Evolutionary conservation across 2,329 filamentous ascomycete genomes (phyloP), one percentile per base, ranked within the genome.

Genomic region (Epichloe gansuensis): DNA sequence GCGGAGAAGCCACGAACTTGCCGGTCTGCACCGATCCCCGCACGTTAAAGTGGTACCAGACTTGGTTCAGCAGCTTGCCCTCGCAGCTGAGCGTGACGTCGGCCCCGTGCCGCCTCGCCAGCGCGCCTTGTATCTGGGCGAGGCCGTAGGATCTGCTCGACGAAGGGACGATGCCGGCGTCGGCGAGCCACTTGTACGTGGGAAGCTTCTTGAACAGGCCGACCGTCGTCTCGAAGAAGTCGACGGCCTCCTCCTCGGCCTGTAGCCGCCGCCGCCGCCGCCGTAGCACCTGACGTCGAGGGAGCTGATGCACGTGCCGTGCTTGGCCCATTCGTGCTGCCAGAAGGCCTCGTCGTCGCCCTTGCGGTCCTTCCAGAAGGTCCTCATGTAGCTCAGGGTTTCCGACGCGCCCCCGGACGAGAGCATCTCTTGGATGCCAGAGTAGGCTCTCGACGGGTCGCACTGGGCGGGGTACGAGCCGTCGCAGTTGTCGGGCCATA

Each of bases 251-350:
- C 57, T 85, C 73, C 76, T 77, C 0, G 75, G 66, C 51, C 72
- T 66, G 63, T 86, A 84, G 17, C 17, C 17, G 59, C 70, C 63
- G 4, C 68, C 66, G 17, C 17, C 17, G 59, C 70, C 63, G 4
- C 68, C 66, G 68, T 87, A 89, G 71, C 85, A 89, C 17, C 68
- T 65, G 0, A 84, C 77, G 46, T 82, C 73, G 9, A 89, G 73
- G 0, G 85, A 89, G 59, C 73, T 80, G 57, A 88, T 78, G 67
- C 85, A 88, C 15, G 73, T 75, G 54, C 85, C 85, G 64, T 89
- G 85, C 64, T 87, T 89, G 57, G 72, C 72, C 82, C 82, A 88
- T 66, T 89, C 85, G 64, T 88, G 84, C 62, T 84, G 71, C 85
- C 85, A 89, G 58, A 89, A 79, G 11, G 67, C 68, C 59, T 83